Evolutionary conservation across 2,329 filamentous ascomycete genomes (phyloP), one percentile per base, ranked within the genome.

Genomic region (Elsinoe arachidis): DNA sequence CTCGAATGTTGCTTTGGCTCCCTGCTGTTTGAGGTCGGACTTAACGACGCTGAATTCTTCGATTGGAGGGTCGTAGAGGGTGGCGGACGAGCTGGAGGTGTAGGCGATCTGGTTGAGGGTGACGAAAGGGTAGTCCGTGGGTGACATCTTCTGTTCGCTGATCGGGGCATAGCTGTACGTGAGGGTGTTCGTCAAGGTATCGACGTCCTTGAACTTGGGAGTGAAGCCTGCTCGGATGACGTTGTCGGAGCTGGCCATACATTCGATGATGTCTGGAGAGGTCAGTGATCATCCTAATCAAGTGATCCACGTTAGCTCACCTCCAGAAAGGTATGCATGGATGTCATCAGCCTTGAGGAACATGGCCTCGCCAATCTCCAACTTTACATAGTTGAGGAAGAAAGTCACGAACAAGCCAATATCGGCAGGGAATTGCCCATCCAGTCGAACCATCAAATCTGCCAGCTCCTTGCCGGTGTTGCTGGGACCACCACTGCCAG

Each of bases 241-340:
- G 64, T 99, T 99, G 79, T 99, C 93, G n/a, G 89, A 95, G 7
- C 90, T 87, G 0, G 93, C 93, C 93, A 99, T 99, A 78, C 93
- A 99, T 74, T 99, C 93, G 70, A 99, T 90, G 64, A 99, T 96
- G 68, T 99, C 92, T 74, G 59, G 21, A 4, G 5, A 7, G 49
- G 41, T 57, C 17, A 37, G 35, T 41, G 26, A 5, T 5, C 15
- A 11, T 2, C 12, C 19, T 11, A 19, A 2, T 12, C 26, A 21
- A 49, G 44, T 47, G 1, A 35, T 37, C 12, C 33, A 26, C 33
- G 33, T 26, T n/a, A 30, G 43, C 63, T 51, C 59, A 72, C 72
- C 72, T 59, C 89, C 89, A 2, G 86, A 89, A 43, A 95, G 75
- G 72, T 99, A 99, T 51, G 93, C 93, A 71, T 99, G 93, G 66